Evolutionary conservation across 371 early-diverging fungal species (phyloP), one percentile per base, ranked within the genome.

Genomic region (Mortierella sp.): DNA sequence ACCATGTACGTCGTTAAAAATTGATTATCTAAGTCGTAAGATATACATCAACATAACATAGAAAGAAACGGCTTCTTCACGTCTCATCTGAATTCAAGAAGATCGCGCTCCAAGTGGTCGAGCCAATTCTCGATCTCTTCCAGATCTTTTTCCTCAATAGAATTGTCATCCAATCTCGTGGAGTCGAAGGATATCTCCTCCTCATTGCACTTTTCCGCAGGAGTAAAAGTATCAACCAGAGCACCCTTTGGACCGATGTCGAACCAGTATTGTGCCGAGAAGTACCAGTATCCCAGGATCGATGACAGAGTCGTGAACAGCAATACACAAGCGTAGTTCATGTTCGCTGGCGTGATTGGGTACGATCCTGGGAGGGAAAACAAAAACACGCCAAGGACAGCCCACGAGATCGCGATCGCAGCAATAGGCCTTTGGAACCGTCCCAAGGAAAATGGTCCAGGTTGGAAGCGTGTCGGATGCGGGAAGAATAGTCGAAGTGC

Each of bases 81-180:
- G 0, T 6, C 27, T 56, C 17, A 56, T 19, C 48, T 41, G 11
- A 64, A 39, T 4, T 46, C 31, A 12, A 47, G 46, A 15, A 72
- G 57, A 19, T 72, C 61, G 23, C 66, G 60, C 26, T 72, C 72
- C 24, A 72, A 41, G 42, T 61, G 54, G 3, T 65, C 61, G 1
- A 72, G 44, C 72, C 72, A 72, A 21, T 57, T 44, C 55, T 65
- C 72, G 28, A 72, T 65, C 49, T 72, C 72, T 11, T 65, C 72
- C 48, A 72, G 42, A 21, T 72, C 72, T 47, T 44, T 53, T 43
- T 47, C 58, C 32, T 48, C 15, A 5, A 57, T n/a, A 9, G 49
- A 21, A 0, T 37, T 44, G 0, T 55, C 37, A 14, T 32, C 12
- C 24, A 21, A 17, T n/a, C 21, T 6, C 11, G 32, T 21, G 26